A percentile compares a stretch with the other conserved stretches of the same genome.
Conservation (phyloP, 257 asterid genomes). For the Solanum piurae region DNA sequence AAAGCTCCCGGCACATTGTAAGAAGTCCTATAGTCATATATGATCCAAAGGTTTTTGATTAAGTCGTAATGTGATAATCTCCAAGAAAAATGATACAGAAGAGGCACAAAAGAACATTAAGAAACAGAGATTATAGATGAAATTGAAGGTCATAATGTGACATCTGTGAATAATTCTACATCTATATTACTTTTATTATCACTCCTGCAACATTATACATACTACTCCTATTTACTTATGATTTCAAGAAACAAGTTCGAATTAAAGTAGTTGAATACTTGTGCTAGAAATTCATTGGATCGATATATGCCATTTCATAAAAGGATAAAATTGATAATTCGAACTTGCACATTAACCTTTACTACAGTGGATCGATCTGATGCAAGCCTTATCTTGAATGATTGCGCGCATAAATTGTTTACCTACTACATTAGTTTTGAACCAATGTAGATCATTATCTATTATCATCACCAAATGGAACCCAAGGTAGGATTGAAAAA, state of each 20-base stretch:
- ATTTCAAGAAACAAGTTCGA: not conserved
- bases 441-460: not conserved
- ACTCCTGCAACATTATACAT: not conserved
- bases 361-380: not conserved
- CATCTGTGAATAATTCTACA: not conserved
- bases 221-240: not conserved
- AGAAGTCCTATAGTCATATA: constrained; percentile 62
- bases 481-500: not conserved
- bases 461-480: not conserved
- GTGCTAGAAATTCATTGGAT: not conserved
- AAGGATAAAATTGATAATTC: not conserved
- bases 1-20: constrained; percentile 32
- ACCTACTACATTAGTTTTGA: not conserved
- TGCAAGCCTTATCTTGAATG: not conserved
- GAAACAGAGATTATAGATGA: not conserved
- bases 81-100: not conserved
- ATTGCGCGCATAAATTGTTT: not conserved
- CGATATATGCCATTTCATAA: not conserved
- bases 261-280: not conserved
- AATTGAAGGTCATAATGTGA: not conserved
- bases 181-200: not conserved
- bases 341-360: not conserved
- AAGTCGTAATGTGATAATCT: not conserved
- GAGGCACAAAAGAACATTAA: not conserved
- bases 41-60: constrained; percentile 27